Base-by-base conservation (phyloP, 495 filamentous ascomycete genomes). In the Penicillium samsonianum region DNA sequence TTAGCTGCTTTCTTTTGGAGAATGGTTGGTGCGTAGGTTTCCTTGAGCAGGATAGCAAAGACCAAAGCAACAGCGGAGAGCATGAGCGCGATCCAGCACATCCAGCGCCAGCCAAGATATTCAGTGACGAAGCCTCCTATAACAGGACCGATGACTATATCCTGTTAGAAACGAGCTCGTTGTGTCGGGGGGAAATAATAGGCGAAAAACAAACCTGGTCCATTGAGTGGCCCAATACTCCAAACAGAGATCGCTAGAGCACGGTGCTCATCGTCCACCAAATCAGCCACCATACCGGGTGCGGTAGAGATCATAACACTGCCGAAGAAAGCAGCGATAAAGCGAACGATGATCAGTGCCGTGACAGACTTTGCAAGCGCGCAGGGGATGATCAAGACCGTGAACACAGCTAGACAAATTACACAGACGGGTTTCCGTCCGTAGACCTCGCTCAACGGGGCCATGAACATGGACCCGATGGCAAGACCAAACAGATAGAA, bases 21-120 rank as follows among this genome's bases (percentile, higher is more conserved):
- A 46, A 96, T 78, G 9, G 81, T 78, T 0, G 91, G 91, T 0
- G 87, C 80, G 62, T 95, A 96, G 0, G 91, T 94, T 64, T 96
- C 91, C 50, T 81, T 81, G 52, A 89, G 73, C 40, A 82, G 68
- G 16, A 73, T 58, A 43, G 87, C 78, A 52, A 81, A 67, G 26
- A 77, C 30, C 23, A 82, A 77, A 1, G 82, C 82, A 3, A 81
- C 75, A 11, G 81, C 87, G 1, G 81, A 77, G 2, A 88, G 73
- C 31, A 92, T 91, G 51, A 94, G 72, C 7, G 86, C 83, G 22
- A 95, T 72, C 89, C 91, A 95, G 70, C 87, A 89, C 20, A 84
- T 86, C 89, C 89, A 94, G 45, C 89, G 72, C 91, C 91, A 96
- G 20, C 90, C 90, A n/a, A 92, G 79, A 62, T 88, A 86, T 57